Base-by-base conservation (phyloP, 805 yeast species). In the Yarrowia keelungensis region DNA sequence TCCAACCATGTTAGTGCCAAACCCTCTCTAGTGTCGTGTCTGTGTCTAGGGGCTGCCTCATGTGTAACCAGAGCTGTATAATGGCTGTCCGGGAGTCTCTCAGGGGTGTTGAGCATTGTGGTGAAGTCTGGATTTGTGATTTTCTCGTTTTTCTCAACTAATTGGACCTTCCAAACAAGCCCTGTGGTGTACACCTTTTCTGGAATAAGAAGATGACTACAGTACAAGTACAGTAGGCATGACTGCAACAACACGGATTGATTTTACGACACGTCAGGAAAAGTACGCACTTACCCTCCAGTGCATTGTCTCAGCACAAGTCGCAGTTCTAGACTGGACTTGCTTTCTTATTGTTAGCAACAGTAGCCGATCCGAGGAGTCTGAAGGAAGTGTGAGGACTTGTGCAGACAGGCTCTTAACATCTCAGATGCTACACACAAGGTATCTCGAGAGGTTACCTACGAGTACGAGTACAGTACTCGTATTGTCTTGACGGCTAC, bases 11-110 rank as follows among this genome's bases (percentile, higher is more conserved):
- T n/a, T 50, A 32, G 38, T 50, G 39, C 39, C 39, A 35, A 32
- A 50, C 39, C 39, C 54, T 35, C 39, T 5, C 19, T 50, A 50
- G 54, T 35, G 54, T 50, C 54, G 54, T n/a, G 54, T 50, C 54
- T 35, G 22, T 15, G 36, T 22, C 35, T 22, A n/a, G 49, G 35
- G 50, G 54, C 54, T 49, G 53, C 53, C 38, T 49, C 53, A 32
- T 26, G 38, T 49, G 53, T 49, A 49, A 49, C 53, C 38, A 26
- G 26, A 4, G 32, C 49, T 26, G 32, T 26, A 26, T 26, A 26
- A 26, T 26, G 32, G 7, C 32, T 26, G 32, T 26, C 32, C 32
- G 7, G 32, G 32, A 26, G 32, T 26, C 32, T 26, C 32, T 26
- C 32, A 26, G 32, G 32, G 32, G 32, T 3, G 4, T 26, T 26